Evolutionary conservation across 2,329 filamentous ascomycete species (phyloP).

Genomic region (Xylogone sp.): DNA sequence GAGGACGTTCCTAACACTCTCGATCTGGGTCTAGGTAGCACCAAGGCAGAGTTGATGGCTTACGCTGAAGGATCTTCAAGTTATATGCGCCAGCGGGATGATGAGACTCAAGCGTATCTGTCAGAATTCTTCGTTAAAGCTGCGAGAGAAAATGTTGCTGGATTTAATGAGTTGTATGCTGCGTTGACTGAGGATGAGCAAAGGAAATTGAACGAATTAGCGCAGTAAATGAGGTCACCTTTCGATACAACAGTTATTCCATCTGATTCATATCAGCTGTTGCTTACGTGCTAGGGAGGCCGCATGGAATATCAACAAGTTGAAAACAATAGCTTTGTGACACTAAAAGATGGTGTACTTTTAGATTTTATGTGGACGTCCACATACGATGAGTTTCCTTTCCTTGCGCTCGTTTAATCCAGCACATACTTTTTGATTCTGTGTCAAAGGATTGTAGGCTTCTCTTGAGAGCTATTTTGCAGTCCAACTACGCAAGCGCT

Average conservation of each 20-base stretch:
- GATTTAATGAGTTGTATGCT: conserved; percentile 32
- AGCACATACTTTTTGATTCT: not conserved
- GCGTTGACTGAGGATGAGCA: conserved; percentile 37
- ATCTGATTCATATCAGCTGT: too few relatives aligned
- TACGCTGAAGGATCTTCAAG: conserved; percentile 57
- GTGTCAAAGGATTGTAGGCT: not conserved
- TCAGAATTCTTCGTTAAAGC: conserved; percentile 69
- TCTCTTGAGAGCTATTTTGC: not conserved
- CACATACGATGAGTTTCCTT: not conserved
- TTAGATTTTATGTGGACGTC: not conserved
- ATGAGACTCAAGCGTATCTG: conserved; percentile 85
- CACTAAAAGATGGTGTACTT: not conserved
- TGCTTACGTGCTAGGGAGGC: not conserved
- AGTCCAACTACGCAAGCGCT: not conserved
- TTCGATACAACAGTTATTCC: not conserved
- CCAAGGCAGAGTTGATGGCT: conserved; percentile 76
- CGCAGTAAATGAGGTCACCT: conserved; percentile 15
- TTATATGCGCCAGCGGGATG: conserved; percentile 66
- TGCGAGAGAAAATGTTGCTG: conserved; percentile 28
- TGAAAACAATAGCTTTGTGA: not conserved
- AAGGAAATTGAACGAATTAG: conserved; percentile 40
- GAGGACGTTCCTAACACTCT: conserved; percentile 75
- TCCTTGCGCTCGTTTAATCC: not conserved
- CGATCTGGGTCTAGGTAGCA: conserved; percentile 68
- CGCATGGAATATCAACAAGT: not conserved